These are phyloP conservation scores for Chaetomidium leptoderma DNA, from an alignment of 495 filamentous ascomycete species.

Conservation along the genomic window DNA sequence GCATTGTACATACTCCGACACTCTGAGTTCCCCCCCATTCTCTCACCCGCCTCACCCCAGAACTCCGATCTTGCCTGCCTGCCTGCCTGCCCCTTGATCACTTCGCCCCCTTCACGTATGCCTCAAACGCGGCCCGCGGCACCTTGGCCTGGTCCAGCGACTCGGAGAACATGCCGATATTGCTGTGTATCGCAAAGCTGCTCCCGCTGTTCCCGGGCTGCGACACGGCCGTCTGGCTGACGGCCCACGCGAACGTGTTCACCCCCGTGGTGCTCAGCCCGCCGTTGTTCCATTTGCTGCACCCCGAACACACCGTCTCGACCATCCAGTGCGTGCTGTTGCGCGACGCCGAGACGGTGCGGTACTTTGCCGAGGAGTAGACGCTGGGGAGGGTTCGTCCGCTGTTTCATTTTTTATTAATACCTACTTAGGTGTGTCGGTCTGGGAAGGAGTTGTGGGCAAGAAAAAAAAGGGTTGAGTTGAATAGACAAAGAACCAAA, in stretches of 20 bases:
- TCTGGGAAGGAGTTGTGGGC: too few species aligned
- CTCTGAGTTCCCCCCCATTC: not conserved
- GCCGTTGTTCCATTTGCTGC: conserved; percentile 35
- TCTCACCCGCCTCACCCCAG: not conserved
- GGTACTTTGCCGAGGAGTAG: conserved; percentile 41
- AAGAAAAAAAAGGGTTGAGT: too few species aligned
- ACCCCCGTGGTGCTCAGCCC: conserved; percentile 32
- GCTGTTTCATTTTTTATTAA: too few species aligned
- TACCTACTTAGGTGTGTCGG: too few species aligned
- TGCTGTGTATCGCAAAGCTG: conserved; percentile 28
- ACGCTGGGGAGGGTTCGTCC: not conserved
- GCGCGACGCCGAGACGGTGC: conserved; percentile 33
- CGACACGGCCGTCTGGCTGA: conserved; percentile 28
- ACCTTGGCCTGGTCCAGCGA: not conserved
- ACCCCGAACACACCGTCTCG: conserved; percentile 44
- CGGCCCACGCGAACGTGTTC: conserved; percentile 39
- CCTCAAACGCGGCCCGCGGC: not conserved
- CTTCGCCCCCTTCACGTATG: not conserved
- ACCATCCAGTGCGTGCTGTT: conserved; percentile 49
- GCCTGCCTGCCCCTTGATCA: not conserved
- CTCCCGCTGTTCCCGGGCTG: conserved; percentile 20
- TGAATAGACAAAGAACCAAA: not conserved
- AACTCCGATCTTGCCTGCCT: not conserved
- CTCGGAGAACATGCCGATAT: conserved; percentile 25
- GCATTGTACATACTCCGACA: too few species aligned